Conservation (phyloP, 1,284 basidiomycete genomes). For the Caloboletus firmus region DNA sequence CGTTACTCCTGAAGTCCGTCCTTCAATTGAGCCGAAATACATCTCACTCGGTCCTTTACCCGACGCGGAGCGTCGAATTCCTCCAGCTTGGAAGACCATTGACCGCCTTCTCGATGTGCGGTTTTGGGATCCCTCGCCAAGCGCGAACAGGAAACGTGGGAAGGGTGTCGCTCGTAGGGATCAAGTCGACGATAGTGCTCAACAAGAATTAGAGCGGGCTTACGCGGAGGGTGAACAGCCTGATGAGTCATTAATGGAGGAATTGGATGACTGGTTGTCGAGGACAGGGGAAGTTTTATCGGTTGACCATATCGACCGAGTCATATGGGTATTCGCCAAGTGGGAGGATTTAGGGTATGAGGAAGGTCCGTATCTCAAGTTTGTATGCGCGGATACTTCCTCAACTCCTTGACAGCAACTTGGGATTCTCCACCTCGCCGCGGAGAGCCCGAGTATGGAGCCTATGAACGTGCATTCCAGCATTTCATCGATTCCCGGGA, state of each 20-base stretch:
- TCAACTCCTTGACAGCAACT: conserved; percentile 53
- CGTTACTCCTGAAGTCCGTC: conserved; percentile 41
- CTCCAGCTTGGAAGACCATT: conserved; percentile 72
- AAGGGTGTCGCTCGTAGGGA: conserved; percentile 30
- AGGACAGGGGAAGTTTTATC: conserved; percentile 46
- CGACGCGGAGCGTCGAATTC: conserved; percentile 72
- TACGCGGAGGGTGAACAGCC: conserved; percentile 62
- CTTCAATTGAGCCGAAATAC: conserved; percentile 20
- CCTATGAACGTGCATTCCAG: conserved; percentile 65
- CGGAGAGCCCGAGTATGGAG: conserved; percentile 56
- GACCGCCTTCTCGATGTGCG: conserved; percentile 79
- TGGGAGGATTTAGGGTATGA: conserved; percentile 91
- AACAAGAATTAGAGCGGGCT: conserved; percentile 41
- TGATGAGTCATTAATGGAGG: conserved; percentile 48
- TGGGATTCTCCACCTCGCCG: conserved; percentile 85
- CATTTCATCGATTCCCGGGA: conserved; percentile 63
- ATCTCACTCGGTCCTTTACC: conserved; percentile 38
- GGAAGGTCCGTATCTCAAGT: conserved; percentile 56
- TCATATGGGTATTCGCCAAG: conserved; percentile 83
- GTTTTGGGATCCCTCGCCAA: conserved; percentile 46
- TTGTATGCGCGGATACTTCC: background rate
- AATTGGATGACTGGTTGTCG: conserved; percentile 60
- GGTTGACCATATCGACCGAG: conserved; percentile 53
- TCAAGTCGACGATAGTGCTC: conserved; percentile 37
- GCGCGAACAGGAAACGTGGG: conserved; percentile 22